These are phyloP conservation scores for Stramenopiles sp. DNA, from an alignment of 352 stramenopile species.

Conservation along the genomic window DNA sequence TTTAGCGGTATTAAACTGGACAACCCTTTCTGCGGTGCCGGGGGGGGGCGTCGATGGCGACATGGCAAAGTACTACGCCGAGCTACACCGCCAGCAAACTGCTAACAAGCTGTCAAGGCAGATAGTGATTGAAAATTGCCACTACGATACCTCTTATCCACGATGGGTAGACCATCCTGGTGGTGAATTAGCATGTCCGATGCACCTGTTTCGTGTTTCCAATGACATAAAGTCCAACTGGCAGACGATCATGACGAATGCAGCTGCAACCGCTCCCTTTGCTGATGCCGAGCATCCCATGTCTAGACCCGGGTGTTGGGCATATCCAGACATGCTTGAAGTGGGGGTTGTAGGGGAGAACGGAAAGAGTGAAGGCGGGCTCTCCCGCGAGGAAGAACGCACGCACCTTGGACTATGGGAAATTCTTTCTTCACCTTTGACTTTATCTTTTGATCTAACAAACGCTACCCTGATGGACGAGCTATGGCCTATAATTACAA, in stretches of 20 bases:
- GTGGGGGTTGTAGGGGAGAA: slow-evolving; percentile 14
- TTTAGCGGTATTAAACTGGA: not conserved
- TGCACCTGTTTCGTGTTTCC: slow-evolving; percentile 17
- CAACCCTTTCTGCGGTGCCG: too few species aligned
- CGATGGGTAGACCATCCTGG: too few species aligned
- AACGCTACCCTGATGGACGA: slow-evolving; percentile 7
- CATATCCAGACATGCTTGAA: slow-evolving; percentile 30
- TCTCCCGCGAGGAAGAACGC: slow-evolving; percentile 16
- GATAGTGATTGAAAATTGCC: slow-evolving; percentile 9
- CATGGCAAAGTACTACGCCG: too few species aligned
- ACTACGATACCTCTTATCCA: too few species aligned
- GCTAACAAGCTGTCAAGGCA: too few species aligned
- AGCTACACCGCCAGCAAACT: too few species aligned
- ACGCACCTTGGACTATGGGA: slow-evolving; percentile 25
- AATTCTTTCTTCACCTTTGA: slow-evolving; percentile 26
- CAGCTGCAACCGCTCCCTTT: slow-evolving; percentile 16
- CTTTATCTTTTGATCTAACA: slow-evolving; percentile 18
- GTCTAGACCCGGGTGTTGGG: slow-evolving; percentile 30
- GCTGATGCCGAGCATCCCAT: slow-evolving; percentile 14
- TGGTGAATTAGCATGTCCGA: slow-evolving; percentile 17
- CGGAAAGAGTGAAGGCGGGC: not conserved
- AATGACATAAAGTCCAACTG: slow-evolving; percentile 14
- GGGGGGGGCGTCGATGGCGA: too few species aligned
- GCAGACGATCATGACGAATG: slow-evolving; percentile 16
- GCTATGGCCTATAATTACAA: slow-evolving; percentile 24